Percentiles rank a stretch among this genome's conserved stretches.
Conservation (phyloP, 139 green algal genomes). For the Chlorella sp. region DNA sequence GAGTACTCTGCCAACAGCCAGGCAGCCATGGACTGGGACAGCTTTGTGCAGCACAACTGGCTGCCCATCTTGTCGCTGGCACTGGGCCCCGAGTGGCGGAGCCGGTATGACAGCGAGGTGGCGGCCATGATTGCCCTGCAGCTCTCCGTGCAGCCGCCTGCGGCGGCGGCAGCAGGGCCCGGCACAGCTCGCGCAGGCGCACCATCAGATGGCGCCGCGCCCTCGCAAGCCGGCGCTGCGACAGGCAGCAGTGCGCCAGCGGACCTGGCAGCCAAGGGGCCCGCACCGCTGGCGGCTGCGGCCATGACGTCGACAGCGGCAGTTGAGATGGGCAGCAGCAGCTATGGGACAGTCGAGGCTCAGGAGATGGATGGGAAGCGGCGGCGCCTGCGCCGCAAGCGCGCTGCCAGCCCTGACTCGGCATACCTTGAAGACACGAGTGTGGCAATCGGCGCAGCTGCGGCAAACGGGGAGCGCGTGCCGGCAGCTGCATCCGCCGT, state of each 20-base stretch:
- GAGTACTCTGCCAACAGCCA: background rate
- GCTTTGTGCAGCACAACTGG: conserved; percentile 35
- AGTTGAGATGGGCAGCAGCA: background rate
- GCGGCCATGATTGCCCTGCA: conserved; percentile 29
- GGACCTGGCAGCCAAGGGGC: no score
- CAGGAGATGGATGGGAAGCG: conserved; percentile 41
- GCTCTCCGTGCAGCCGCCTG: conserved; percentile 19
- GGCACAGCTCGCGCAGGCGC: background rate
- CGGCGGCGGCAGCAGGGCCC: background rate
- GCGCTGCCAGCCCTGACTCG: conserved; percentile 29
- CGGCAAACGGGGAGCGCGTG: background rate
- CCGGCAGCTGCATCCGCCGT: background rate
- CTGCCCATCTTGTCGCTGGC: conserved; percentile 31
- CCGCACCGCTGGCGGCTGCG: background rate
- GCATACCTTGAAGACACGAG: background rate
- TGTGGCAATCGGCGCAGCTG: background rate
- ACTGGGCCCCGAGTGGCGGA: conserved; percentile 13
- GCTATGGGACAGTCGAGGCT: background rate
- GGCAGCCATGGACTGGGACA: conserved; percentile 13
- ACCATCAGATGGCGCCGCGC: no score
- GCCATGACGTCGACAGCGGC: background rate
- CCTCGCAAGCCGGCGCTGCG: no score
- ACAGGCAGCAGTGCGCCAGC: no score
- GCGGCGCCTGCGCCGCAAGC: conserved; percentile 32
- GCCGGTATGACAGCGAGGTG: conserved; percentile 28